Evolutionary conservation across 805 yeast genomes (phyloP).

Genomic region (Metschnikowia orientalis): DNA sequence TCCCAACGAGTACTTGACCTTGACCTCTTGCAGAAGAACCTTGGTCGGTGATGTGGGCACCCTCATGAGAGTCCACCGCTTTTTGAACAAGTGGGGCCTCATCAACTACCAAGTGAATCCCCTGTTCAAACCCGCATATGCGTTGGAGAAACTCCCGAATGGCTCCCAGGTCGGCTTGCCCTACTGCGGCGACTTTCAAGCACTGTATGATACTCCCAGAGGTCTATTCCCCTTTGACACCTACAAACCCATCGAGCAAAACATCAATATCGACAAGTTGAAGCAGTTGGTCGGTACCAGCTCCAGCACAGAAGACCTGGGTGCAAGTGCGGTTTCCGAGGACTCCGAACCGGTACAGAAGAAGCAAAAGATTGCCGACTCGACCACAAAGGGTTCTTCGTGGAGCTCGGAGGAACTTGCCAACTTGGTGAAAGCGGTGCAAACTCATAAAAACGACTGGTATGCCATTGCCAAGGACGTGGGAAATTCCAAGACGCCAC

Average conservation of each 20-base stretch:
- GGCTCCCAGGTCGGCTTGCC: conserved; percentile 53
- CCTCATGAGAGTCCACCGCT: conserved; percentile 76
- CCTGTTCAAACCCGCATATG: conserved; percentile 60
- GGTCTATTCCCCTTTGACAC: conserved; percentile 91
- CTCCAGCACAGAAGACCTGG: conserved; percentile 4
- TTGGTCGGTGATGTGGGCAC: conserved; percentile 91
- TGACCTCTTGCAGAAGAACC: conserved; percentile 87
- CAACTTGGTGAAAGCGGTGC: conserved; percentile 57
- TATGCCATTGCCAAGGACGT: conserved; percentile 62
- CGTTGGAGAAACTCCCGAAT: conserved; percentile 46
- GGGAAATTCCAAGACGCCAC: conserved; percentile 62
- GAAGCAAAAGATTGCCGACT: conserved; percentile 18
- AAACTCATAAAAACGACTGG: conserved; percentile 72
- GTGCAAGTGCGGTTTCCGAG: neutral
- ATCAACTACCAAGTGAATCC: conserved; percentile 90
- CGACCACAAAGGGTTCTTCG: conserved; percentile 13
- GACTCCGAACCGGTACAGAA: conserved; percentile 21
- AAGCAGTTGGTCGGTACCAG: conserved; percentile 25
- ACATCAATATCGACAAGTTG: conserved; percentile 37
- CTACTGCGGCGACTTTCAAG: conserved; percentile 69
- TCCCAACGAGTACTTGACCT: conserved; percentile 84
- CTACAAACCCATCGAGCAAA: conserved; percentile 59
- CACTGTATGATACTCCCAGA: conserved; percentile 82
- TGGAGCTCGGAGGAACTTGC: conserved; percentile 71
- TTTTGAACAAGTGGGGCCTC: conserved; percentile 87